Base-by-base conservation (phyloP, 345 rosid genomes). In the Triadica sebifera region DNA sequence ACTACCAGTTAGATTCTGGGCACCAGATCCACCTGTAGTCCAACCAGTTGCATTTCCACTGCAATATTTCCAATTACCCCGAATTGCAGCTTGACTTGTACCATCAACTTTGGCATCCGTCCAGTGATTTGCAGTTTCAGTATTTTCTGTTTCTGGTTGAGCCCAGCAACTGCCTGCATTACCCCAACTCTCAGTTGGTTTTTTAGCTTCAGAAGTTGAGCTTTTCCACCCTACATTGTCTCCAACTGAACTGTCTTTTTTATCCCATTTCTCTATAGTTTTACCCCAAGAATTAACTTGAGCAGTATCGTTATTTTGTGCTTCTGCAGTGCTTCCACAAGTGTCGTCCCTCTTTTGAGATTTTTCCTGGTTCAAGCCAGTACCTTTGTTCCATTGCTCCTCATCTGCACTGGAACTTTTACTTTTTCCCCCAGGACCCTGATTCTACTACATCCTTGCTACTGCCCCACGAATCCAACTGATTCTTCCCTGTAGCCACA, bases 341-440 rank as follows among this genome's bases (percentile, higher is more conserved):
- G 67, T 0, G 20, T 37, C 34, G 1, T 24, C 76, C 49, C 53
- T 51, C n/a, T 50, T 70, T 60, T 72, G 55, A 12, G 57, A 61
- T 67, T 67, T 78, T 41, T 43, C 69, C 22, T 49, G 73, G 52
- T 73, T 78, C 73, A 52, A 49, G 10, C 25, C 51, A 17, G 37
- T 25, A 50, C 2, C 70, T 19, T 61, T 62, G 19, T 68, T 69
- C 74, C 53, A 72, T 62, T 29, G 1, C 22, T 53, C 69, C 37
- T 52, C 69, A 25, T 47, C 74, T 34, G 74, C 38, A 63, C 4
- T 17, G 4, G 65, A 66, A 69, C 70, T 52, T 52, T 51, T 73
- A 39, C 58, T 66, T 34, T 77, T 81, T 20, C 52, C 81, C 81
- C 78, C 71, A 74, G 4, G 78, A 76, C 37, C 79, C 80, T 58